These are phyloP conservation scores for Scheffersomyces insectosa DNA, from an alignment of 1,139 yeast species.

Conservation along the genomic window DNA sequence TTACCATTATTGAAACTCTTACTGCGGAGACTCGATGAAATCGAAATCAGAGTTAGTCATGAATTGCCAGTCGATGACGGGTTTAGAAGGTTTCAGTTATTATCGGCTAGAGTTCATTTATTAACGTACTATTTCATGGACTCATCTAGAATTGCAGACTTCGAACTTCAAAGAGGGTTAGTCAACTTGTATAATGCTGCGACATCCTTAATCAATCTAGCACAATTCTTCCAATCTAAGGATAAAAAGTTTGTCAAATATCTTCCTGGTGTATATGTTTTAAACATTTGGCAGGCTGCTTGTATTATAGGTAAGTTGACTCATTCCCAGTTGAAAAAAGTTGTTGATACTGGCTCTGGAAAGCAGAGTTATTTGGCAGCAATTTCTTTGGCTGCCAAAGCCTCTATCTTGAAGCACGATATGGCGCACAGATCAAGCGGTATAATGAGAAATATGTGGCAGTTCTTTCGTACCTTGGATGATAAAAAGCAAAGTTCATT, in stretches of 20 bases:
- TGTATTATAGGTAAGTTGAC: slow-evolving; percentile 77
- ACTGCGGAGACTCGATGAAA: slow-evolving; percentile 68
- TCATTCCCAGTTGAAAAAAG: slow-evolving; percentile 68
- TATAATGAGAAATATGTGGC: slow-evolving; percentile 94
- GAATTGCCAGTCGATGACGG: slow-evolving; percentile 51
- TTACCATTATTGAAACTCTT: slow-evolving; percentile 72
- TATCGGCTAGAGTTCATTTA: slow-evolving; percentile 76
- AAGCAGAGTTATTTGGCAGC: slow-evolving; percentile 71
- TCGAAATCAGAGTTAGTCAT: slow-evolving; percentile 53
- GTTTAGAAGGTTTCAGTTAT: slow-evolving; percentile 64
- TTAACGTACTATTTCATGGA: slow-evolving; percentile 81
- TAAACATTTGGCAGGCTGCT: slow-evolving; percentile 89
- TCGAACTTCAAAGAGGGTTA: slow-evolving; percentile 73
- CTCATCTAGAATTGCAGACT: slow-evolving; percentile 50
- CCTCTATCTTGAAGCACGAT: slow-evolving; percentile 87
- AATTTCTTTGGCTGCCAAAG: slow-evolving; percentile 67
- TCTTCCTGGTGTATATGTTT: slow-evolving; percentile 79
- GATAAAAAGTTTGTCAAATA: slow-evolving; percentile 69
- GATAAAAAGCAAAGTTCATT: slow-evolving; percentile 38
- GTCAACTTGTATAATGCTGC: slow-evolving; percentile 81
- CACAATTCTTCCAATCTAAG: slow-evolving; percentile 57
- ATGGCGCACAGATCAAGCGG: slow-evolving; percentile 92
- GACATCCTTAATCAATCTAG: slow-evolving; percentile 65
- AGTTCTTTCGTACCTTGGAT: slow-evolving; percentile 63
- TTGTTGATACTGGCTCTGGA: slow-evolving; percentile 72